These are phyloP conservation scores for Pilaira anomala DNA, from an alignment of 192 early-diverging fungal genomes.

Conservation along the genomic window DNA sequence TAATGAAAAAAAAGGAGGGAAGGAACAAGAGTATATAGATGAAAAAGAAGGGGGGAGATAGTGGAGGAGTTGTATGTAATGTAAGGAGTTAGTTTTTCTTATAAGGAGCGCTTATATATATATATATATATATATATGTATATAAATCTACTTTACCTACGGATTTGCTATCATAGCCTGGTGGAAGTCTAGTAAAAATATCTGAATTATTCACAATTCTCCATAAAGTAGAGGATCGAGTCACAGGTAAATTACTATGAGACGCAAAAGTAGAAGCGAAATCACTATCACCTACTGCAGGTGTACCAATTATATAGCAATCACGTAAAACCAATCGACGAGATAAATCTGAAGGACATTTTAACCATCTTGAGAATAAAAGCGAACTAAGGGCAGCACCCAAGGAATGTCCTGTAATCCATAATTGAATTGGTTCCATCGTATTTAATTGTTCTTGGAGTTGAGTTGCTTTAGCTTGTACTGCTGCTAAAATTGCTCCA, in stretches of 20 bases:
- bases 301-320: constrained; percentile 40
- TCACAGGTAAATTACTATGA: constrained; percentile 18
- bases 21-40: no score
- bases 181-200: constrained; percentile 39
- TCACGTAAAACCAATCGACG: constrained; percentile 33
- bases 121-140: background rate
- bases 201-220: constrained; percentile 44
- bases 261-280: constrained; percentile 45
- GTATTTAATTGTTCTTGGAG: constrained; percentile 25
- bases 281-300: constrained; percentile 38
- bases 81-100: no score
- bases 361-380: constrained; percentile 38
- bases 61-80: background rate
- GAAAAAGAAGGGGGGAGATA: no score
- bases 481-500: constrained; percentile 37
- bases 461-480: constrained; percentile 21
- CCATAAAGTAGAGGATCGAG: constrained; percentile 32
- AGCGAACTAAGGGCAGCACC: constrained; percentile 44
- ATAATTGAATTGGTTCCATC: constrained; percentile 40
- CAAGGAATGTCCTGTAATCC: constrained; percentile 52
- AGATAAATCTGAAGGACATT: constrained; percentile 22
- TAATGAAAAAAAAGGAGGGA: background rate
- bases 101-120: background rate
- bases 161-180: constrained; percentile 29
- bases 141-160: background rate